Evolutionary conservation across 495 filamentous ascomycete species (phyloP).

Genomic region (Penicillium steckii): DNA sequence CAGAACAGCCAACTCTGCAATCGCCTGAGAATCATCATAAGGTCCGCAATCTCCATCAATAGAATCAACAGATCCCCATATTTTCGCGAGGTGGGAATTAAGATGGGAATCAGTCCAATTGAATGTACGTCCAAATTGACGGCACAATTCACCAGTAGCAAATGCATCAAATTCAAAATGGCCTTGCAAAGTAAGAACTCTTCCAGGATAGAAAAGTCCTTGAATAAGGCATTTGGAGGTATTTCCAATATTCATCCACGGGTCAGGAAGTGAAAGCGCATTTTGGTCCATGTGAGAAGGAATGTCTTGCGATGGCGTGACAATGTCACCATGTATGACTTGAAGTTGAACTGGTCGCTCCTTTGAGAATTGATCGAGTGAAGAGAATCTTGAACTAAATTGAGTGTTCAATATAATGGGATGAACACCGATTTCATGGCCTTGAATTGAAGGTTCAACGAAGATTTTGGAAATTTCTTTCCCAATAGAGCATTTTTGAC

Average conservation of each 20-base stretch:
- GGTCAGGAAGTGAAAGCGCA: conserved; percentile 5
- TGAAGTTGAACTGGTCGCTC: conserved; percentile 18
- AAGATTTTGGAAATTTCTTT: conserved; percentile 8
- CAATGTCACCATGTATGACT: conserved; percentile 29
- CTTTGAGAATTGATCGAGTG: conserved; percentile 1
- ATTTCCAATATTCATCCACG: conserved; percentile 24
- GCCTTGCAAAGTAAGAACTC: conserved; percentile 28
- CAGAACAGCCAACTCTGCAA: conserved; percentile 28
- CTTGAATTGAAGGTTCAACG: conserved; percentile 2
- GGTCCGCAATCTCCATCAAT: conserved; percentile 10
- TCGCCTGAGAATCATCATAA: conserved; percentile 27
- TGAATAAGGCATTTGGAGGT: conserved; percentile 26
- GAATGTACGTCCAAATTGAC: conserved; percentile 8
- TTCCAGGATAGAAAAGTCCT: conserved; percentile 25
- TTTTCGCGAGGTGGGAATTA: conserved; percentile 12
- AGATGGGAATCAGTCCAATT: conserved; percentile 18
- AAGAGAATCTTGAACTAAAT: conserved; percentile 13
- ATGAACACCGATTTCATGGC: conserved; percentile 25
- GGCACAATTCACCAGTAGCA: conserved; percentile 16
- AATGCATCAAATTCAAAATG: conserved; percentile 33
- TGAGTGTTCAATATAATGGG: conserved; percentile 11
- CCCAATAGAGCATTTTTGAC: conserved; percentile 4
- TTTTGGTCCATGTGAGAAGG: neutral
- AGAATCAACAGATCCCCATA: conserved; percentile 9
- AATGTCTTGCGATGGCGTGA: conserved; percentile 8